Conservation (phyloP, 345 rosid genomes). For the Eucalyptus decipiens region DNA sequence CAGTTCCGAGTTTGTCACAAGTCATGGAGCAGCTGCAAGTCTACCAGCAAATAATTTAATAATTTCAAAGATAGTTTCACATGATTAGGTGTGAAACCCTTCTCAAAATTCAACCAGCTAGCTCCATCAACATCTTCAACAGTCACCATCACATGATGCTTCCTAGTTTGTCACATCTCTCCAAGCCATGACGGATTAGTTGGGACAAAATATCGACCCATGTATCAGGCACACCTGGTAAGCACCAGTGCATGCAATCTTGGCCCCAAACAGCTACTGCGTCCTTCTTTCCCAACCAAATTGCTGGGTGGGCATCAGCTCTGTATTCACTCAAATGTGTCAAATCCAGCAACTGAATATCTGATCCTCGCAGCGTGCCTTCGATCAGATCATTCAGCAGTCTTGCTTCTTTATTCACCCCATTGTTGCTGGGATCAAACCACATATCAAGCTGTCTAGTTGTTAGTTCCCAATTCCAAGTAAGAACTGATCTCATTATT, state of each 20-base stretch:
- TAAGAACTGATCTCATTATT: background rate
- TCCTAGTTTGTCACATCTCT: background rate
- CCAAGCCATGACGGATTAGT: slow-evolving; percentile 16
- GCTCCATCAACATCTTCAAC: background rate
- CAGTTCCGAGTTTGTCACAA: background rate
- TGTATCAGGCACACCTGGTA: slow-evolving; percentile 90
- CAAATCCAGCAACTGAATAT: slow-evolving; percentile 54
- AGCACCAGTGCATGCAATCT: slow-evolving; percentile 99
- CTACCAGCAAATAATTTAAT: background rate
- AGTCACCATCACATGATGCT: background rate
- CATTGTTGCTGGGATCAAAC: slow-evolving; percentile 89
- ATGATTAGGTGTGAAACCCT: background rate
- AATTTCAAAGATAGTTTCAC: background rate
- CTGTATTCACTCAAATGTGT: slow-evolving; percentile 77
- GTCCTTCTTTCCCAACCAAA: slow-evolving; percentile 89
- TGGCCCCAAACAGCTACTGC: slow-evolving; percentile 91
- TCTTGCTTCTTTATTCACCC: slow-evolving; percentile 87
- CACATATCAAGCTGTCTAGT: slow-evolving; percentile 80
- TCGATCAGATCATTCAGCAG: slow-evolving; percentile 40
- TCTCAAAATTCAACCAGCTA: background rate
- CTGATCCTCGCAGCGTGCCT: slow-evolving; percentile 26
- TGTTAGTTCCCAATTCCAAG: background rate
- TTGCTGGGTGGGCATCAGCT: slow-evolving; percentile 95
- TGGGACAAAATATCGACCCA: slow-evolving; percentile 81
- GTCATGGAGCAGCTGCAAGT: background rate